These are phyloP conservation scores for Globisporangium iwayamae DNA, from an alignment of 352 stramenopile genomes.

Conservation along the genomic window DNA sequence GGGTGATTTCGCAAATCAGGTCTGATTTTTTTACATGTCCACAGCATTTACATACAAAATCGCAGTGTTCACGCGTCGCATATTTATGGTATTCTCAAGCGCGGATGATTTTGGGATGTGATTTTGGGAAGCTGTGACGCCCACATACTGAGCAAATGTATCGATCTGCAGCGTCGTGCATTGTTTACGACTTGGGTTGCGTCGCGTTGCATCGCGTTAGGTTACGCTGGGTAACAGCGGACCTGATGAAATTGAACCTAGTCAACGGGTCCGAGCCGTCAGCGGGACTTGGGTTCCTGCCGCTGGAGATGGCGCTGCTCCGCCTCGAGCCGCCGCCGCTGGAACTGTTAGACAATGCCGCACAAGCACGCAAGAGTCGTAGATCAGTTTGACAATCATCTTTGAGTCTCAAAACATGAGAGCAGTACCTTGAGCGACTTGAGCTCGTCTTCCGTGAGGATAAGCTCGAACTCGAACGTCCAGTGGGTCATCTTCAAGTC, in stretches of 20 bases:
- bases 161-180: no score
- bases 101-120: background rate
- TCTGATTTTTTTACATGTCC: background rate
- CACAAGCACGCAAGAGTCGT: background rate
- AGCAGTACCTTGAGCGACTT: conserved; percentile 45
- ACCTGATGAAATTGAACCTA: no score
- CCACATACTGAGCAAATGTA: background rate
- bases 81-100: background rate
- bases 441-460: conserved; percentile 57
- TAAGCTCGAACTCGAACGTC: conserved; percentile 52
- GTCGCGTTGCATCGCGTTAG: no score
- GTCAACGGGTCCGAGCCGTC: background rate
- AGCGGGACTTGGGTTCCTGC: background rate
- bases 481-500: background rate
- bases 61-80: background rate
- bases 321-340: conserved; percentile 46
- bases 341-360: conserved; percentile 25
- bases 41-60: background rate
- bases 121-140: background rate
- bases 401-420: no score
- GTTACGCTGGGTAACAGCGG: no score
- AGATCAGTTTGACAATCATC: no score
- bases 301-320: conserved; percentile 52
- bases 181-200: no score
- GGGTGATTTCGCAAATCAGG: background rate